Evolutionary conservation across 139 green algal genomes (phyloP).

Genomic region (Gonium pectorale): DNA sequence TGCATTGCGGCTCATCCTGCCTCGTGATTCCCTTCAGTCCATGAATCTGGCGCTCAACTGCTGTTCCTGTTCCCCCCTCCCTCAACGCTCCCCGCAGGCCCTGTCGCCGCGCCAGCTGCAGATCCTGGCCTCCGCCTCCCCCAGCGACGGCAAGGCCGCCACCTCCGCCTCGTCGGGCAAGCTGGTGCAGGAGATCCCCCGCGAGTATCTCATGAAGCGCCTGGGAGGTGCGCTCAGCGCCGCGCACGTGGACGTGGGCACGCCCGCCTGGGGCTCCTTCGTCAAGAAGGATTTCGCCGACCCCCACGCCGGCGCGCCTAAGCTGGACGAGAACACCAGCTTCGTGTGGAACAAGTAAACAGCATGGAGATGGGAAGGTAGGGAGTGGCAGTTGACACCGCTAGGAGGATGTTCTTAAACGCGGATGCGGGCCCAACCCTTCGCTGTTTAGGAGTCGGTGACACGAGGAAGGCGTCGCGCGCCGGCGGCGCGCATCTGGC

Average conservation of each 20-base stretch:
- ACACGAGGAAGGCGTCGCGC: too few species aligned
- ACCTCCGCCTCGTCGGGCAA: conserved; percentile 30
- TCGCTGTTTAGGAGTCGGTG: too few species aligned
- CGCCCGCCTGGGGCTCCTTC: conserved; percentile 46
- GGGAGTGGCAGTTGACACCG: too few species aligned
- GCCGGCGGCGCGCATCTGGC: too few species aligned
- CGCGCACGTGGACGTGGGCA: conserved; percentile 37
- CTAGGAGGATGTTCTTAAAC: too few species aligned
- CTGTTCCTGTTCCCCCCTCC: too few species aligned
- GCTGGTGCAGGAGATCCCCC: conserved; percentile 66
- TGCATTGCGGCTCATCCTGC: too few species aligned
- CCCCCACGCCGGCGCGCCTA: not conserved
- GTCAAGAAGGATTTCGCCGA: not conserved
- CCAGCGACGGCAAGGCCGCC: conserved; percentile 11
- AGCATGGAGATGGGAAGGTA: too few species aligned
- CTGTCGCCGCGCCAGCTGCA: conserved; percentile 66
- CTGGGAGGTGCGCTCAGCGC: conserved; percentile 53
- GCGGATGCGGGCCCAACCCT: too few species aligned
- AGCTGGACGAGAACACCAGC: conserved; percentile 35
- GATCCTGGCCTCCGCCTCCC: conserved; percentile 45
- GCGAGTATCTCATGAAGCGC: conserved; percentile 62
- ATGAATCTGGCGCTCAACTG: too few species aligned
- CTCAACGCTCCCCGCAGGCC: not conserved
- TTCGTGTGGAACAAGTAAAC: conserved; percentile 16
- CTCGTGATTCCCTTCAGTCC: too few species aligned